Evolutionary conservation across 139 green algal genomes (phyloP), one percentile per base, ranked within the genome.

Genomic region (Closterium sp.): DNA sequence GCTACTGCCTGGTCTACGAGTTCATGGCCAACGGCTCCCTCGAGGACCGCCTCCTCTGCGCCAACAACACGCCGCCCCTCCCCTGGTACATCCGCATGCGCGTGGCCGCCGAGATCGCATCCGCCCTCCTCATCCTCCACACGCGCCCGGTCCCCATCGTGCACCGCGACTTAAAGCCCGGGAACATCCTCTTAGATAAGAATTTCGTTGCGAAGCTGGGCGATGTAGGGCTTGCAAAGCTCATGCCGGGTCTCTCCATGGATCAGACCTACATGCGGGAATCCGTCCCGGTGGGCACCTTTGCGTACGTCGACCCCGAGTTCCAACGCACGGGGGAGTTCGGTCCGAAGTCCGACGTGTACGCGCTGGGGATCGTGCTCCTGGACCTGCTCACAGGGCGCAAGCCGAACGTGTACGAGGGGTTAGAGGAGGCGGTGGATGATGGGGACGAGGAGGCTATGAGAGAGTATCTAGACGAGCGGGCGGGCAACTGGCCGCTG

Each of bases 1-100:
- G 91, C 34, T 95, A 93, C 92, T 94, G 93, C 32, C 90, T 96
- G 35, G 95, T 96, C 87, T 96, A 96, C 91, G 95, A 96, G 91
- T 93, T 94, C 55, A 92, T 96, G 90, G 87, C 92, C 35, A 91
- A 94, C 69, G 93, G 95, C 76, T 94, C 69, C 64, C 85, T 96
- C 84, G 95, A 96, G 87, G 92, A 94, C 30, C 88, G 94, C 34
- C 89, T 96, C 23, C 76, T 92, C 21, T 91, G 83, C 66, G 19
- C 19, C 23, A 35, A 89, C 31, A 85, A 87, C 34, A 84, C 88
- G 43, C 66, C 88, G 0, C 88, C 91, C 1, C 92, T 96, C 86
- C 34, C 34, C 19, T 96, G 92, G 91, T 92, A 95, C 84, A 89
- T 94, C 25, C 90, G 95, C 2, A 81, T 97, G 34, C 93, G 94